phyloP scores from a whole-genome alignment of 1,284 basidiomycete genomes.

The Apiotrichum veenhuisii region DNA sequence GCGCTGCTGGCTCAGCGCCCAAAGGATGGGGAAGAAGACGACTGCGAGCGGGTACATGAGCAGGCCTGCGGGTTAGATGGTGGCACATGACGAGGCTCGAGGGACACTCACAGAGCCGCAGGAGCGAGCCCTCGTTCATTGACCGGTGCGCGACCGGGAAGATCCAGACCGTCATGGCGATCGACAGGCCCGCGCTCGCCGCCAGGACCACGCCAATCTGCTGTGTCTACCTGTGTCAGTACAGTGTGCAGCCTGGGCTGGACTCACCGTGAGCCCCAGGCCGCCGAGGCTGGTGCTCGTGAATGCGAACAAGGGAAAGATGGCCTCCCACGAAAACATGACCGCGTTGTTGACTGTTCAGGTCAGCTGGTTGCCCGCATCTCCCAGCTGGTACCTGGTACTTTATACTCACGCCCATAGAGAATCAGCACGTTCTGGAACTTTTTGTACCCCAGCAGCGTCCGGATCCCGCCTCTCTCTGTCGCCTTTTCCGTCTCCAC shows the following conservation, averaged over 20 bases:
- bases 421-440: conserved; percentile 34
- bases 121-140: conserved; percentile 22
- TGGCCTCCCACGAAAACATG: conserved; percentile 38
- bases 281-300: conserved; percentile 35
- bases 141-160: conserved; percentile 31
- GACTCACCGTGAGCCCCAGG: conserved; percentile 31
- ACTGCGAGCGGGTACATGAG: conserved; percentile 28
- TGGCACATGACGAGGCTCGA: no score
- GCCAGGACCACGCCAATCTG: conserved; percentile 36
- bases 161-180: conserved; percentile 36
- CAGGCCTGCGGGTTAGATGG: conserved; percentile 25
- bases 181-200: conserved; percentile 31
- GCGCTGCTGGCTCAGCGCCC: conserved; percentile 23
- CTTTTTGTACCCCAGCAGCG: conserved; percentile 21
- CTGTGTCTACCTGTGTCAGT: conserved; percentile 24
- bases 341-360: conserved; percentile 32
- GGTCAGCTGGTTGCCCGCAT: no score
- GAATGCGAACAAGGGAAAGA: conserved; percentile 40
- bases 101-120: conserved; percentile 27
- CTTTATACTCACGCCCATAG: conserved; percentile 27
- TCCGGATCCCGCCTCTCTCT: conserved; percentile 14
- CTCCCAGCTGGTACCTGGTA: background rate
- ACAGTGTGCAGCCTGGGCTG: background rate
- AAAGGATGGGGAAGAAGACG: conserved; percentile 33
- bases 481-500: conserved; percentile 13